Evolutionary conservation across 352 stramenopile genomes (phyloP), one percentile per base, ranked within the genome.

Genomic region (Pythium pyrilobum): DNA sequence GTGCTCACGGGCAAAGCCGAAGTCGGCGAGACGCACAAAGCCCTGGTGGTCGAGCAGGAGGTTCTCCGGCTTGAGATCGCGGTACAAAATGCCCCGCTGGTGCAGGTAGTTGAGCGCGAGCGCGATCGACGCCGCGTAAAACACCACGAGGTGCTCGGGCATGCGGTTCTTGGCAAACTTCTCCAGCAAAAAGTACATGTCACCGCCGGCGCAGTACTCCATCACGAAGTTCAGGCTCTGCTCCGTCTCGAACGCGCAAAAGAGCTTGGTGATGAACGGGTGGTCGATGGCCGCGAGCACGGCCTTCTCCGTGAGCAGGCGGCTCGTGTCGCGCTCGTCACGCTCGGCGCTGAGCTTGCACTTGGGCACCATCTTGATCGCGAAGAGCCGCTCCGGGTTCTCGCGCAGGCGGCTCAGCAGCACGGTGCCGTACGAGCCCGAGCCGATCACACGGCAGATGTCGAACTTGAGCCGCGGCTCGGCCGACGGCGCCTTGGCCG

Each of bases 211-310:
- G 63, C 96, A 99, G 74, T 98, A 99, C 69, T 99, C 97, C 25
- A 99, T 78, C 20, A 99, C 96, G 65, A 99, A 99, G 64, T 98
- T 98, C 0, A 99, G 81, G 55, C 97, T 97, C 21, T 94, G 74
- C 13, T 63, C 49, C 1, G 78, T 89, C 62, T 92, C 81, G 37
- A 98, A 99, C 2, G 96, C 98, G 52, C 81, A 91, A 50, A 95
- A 88, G 46, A 99, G 83, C 66, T 97, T 96, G 42, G 98, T 96
- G 60, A 99, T 97, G 69, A 99, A 99, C 18, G 97, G 96, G 67
- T 99, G 97, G 49, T 96, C 78, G 20, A 98, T 77, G 11, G 72
- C 77, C 28, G 88, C 87, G 49, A 99, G 89, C 63, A 99, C 97
- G 49, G 97, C 92, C 74, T 98, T 98, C 74, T 99, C 97, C 41